phyloP scores from a whole-genome alignment of 176 grass and related monocot genomes.

The Phoenix roebelenii region DNA sequence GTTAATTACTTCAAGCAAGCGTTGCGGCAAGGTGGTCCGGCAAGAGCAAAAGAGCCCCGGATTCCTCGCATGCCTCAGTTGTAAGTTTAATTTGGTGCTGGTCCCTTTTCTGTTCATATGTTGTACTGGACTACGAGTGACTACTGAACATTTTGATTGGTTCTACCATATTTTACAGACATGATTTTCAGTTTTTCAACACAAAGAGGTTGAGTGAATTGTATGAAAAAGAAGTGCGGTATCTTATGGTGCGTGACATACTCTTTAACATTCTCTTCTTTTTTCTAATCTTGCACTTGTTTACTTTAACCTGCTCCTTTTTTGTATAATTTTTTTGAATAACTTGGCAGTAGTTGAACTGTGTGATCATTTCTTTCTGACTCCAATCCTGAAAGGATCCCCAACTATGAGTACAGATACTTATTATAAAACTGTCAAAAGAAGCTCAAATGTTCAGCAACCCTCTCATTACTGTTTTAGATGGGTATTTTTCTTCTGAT shows the following conservation, averaged over 20 bases:
- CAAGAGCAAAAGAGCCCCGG: conserved; percentile 77
- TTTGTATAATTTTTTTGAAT: too few species aligned
- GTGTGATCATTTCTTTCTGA: too few species aligned
- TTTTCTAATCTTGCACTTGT: too few species aligned
- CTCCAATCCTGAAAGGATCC: too few species aligned
- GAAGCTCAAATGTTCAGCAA: too few species aligned
- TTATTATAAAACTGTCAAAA: too few species aligned
- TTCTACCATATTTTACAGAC: conserved; percentile 28
- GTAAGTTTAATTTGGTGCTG: conserved; percentile 42
- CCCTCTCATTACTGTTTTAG: too few species aligned
- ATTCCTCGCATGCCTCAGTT: conserved; percentile 94
- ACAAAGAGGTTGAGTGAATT: conserved; percentile 80
- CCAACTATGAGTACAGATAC: too few species aligned
- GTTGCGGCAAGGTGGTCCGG: conserved; percentile 71
- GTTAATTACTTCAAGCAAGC: conserved; percentile 98
- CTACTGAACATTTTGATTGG: not conserved
- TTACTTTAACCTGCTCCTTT: too few species aligned
- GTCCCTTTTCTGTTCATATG: not conserved
- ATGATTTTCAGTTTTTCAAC: conserved; percentile 99
- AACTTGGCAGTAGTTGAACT: too few species aligned
- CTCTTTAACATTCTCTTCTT: not conserved
- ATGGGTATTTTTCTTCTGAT: too few species aligned
- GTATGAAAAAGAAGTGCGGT: conserved; percentile 98
- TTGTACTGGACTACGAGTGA: too few species aligned
- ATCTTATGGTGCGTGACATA: conserved; percentile 65